Evolutionary conservation across 345 rosid genomes (phyloP), one percentile per base, ranked within the genome.

Genomic region (Xanthoceras sorbifolium): DNA sequence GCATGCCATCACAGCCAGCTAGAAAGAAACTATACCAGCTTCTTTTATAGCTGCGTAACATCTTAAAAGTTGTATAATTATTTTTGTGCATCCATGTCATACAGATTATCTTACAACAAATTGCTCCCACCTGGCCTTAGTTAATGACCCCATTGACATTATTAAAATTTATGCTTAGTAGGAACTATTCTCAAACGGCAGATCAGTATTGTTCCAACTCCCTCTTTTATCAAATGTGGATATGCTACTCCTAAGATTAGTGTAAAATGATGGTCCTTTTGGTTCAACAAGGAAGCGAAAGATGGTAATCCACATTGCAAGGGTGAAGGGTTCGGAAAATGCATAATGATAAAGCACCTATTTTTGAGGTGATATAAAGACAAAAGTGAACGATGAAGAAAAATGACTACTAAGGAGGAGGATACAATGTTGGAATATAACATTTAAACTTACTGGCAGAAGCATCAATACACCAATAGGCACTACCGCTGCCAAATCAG

Each of bases 381-480:
- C 9, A 6, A 25, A 59, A 68, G 26, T 46, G 26, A 59, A 68
- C 6, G 29, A 61, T 20, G 34, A 29, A 63, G 55, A 40, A 61
- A 20, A 40, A 11, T 61, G 59, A 17, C 6, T 28, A 9, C 52
- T 52, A 54, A 52, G 46, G 11, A 70, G 46, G 17, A 44, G 67
- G 18, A 73, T 20, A 62, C 0, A 18, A 62, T 29, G n/a, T 17
- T 25, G 54, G 18, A 18, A 38, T 42, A 61, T 20, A 17, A 67
- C 14, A 48, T 44, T 64, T 81, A 55, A 57, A 88, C 97, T 91
- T 81, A 96, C 98, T 31, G 99, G 98, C 81, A 96, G 98, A 83
- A 96, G 97, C 99, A 96, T 96, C 75, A 93, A 85, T 72, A 96
- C 61, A 46, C 99, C 93, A 74, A 96, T 93, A 26, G 99, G 99